Conservation (phyloP, 176 grass and related monocot species). For the Alloteropsis semialata region DNA sequence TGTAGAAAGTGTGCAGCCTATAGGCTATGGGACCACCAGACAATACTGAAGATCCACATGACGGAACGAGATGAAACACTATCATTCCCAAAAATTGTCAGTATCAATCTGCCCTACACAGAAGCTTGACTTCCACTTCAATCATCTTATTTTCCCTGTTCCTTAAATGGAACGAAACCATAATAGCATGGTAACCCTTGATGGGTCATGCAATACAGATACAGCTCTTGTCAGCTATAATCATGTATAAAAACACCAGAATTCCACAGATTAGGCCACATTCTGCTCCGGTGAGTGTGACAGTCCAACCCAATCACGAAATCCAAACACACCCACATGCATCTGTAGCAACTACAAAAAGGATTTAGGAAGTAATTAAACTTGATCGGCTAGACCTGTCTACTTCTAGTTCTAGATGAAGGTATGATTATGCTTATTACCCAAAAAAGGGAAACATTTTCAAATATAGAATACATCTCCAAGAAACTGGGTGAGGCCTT, state of each 20-base stretch:
- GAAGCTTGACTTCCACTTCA: neutral
- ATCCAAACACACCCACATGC: neutral
- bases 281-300: neutral
- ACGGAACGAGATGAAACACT: neutral
- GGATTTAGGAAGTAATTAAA: constrained; percentile 13
- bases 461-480: neutral
- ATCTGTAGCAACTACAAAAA: neutral
- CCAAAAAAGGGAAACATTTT: neutral
- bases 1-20: neutral
- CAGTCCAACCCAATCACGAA: neutral
- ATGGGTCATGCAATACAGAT: neutral
- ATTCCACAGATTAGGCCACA: neutral
- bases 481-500: neutral
- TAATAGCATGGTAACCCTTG: neutral
- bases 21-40: neutral
- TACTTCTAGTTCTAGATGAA: neutral
- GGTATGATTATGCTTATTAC: neutral
- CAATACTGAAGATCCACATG: neutral
- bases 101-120: neutral
- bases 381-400: neutral
- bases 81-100: neutral
- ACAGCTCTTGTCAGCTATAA: constrained; percentile 11
- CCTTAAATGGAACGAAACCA: neutral
- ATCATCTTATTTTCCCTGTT: neutral
- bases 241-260: neutral